Evolutionary conservation across 768 basidiomycete genomes (phyloP), one percentile per base, ranked within the genome.

Genomic region (Naematelia aurantialba): DNA sequence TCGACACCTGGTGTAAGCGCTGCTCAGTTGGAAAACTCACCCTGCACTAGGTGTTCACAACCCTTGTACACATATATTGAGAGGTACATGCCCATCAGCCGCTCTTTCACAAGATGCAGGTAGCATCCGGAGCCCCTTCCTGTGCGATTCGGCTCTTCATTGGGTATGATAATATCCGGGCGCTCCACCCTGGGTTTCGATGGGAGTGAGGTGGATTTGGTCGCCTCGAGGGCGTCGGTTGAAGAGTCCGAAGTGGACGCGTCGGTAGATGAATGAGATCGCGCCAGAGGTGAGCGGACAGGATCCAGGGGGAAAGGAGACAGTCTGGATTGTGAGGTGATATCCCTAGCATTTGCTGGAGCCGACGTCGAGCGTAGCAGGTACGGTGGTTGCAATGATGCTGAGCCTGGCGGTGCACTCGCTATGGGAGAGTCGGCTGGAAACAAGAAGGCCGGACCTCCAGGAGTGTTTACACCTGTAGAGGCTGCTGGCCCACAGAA

Each of bases 91-190:
- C 76, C 76, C 59, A 97, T 87, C 79, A 97, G 81, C 27, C 93
- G 82, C 68, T 96, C 91, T 78, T 97, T 97, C 55, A 84, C 82
- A 11, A 94, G 80, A 24, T 93, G 81, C 62, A 89, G 82, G 70
- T 96, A 97, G 14, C 89, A 90, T 0, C 89, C 89, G 65, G 55
- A 81, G 21, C 29, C 52, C 22, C 57, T 59, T 13, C 30, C 44
- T 2, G 27, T 54, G 10, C 14, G 29, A 48, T 52, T 58, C 12
- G 51, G 60, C 52, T 62, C 61, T 34, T 58, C 63, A 22, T 45
- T 58, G 25, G 52, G 64, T 27, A 56, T 62, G 44, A 57, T 59
- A n/a, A 56, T 67, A 26, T 61, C 70, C 21, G 60, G 62, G n/a
- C 54, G 25, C n/a, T 59, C 44, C 26, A 11, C 34, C 52, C 5